Evolutionary conservation across 2,329 filamentous ascomycete genomes (phyloP), one percentile per base, ranked within the genome.

Genomic region (Mycosphaerella arachidis): DNA sequence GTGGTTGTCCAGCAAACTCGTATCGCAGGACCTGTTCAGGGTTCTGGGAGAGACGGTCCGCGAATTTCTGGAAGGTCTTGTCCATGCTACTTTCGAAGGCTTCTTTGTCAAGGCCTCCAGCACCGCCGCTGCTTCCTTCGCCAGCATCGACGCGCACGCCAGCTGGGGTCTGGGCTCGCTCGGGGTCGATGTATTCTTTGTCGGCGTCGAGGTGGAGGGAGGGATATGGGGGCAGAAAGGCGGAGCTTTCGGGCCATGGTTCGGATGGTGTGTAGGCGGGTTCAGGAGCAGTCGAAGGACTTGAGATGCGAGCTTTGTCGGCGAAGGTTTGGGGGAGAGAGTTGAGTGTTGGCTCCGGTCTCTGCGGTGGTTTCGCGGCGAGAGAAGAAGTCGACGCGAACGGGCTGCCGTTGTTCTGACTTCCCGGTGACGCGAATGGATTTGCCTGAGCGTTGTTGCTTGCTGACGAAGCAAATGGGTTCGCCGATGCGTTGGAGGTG

Each of bases 131-230:
- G 18, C 70, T 66, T 35, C 66, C 69, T 8, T 65, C 65, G 20
- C 59, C 63, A 48, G 64, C 63, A 37, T 68, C 67, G 40, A 61
- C 50, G 43, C 71, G 73, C 30, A 77, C 70, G 48, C 76, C 75
- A 56, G 77, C 75, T 56, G 78, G 78, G 31, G 77, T 74, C 2
- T 68, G 75, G 66, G 86, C 71, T 18, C 75, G 73, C 20, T 29
- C 30, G 4, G 50, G 30, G 63, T 91, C 90, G 29, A 97, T 83
- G 4, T 89, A 90, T 75, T 99, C 94, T 76, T 91, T 96, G 71
- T 96, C 93, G 55, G 93, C 93, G 67, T 97, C 94, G 54, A 88
- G 81, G 78, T 91, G 90, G 71, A 88, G 89, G 31, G 83, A 78
- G 0, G 91, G 88, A 75, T 92, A 97, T 0, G 91, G 80, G 1